These are phyloP conservation scores for Crithidia mellificae DNA, from an alignment of 208 protist species.

Conservation along the genomic window DNA sequence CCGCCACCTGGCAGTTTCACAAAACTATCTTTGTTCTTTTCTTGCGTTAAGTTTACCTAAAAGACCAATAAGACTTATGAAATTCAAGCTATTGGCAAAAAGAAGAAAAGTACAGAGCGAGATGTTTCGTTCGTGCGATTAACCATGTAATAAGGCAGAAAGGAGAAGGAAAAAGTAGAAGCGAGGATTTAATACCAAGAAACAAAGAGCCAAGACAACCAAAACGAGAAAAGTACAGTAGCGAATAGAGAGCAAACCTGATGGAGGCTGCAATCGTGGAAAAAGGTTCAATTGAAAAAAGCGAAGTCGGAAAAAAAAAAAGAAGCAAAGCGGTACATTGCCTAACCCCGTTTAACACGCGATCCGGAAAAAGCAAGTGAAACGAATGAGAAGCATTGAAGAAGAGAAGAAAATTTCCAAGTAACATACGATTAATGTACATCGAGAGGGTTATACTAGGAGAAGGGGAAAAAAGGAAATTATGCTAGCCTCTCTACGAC, in stretches of 20 bases:
- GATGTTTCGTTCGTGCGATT: neutral
- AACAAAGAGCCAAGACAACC: neutral
- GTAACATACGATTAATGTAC: too few species aligned
- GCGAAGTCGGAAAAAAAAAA: neutral
- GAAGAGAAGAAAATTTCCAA: slow-evolving; percentile 3
- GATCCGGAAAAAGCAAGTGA: neutral
- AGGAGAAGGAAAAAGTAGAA: neutral
- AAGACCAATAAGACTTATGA: neutral
- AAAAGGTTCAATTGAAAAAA: neutral
- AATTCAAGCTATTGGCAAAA: neutral
- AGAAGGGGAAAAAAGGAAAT: too few species aligned
- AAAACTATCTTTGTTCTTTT: too few species aligned
- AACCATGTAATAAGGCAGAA: neutral
- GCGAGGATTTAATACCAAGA: neutral
- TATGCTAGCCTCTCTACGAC: too few species aligned
- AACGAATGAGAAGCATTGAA: neutral
- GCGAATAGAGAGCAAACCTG: neutral
- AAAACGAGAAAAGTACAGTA: neutral
- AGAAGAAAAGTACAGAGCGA: neutral
- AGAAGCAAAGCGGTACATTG: neutral
- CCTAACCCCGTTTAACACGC: neutral
- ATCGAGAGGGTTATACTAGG: too few species aligned
- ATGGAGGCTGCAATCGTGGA: too few species aligned
- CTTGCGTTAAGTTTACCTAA: neutral
- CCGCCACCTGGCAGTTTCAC: too few species aligned